Conservation (phyloP, 108 stramenopile species). For the Pseudonitzschia pungens region DNA sequence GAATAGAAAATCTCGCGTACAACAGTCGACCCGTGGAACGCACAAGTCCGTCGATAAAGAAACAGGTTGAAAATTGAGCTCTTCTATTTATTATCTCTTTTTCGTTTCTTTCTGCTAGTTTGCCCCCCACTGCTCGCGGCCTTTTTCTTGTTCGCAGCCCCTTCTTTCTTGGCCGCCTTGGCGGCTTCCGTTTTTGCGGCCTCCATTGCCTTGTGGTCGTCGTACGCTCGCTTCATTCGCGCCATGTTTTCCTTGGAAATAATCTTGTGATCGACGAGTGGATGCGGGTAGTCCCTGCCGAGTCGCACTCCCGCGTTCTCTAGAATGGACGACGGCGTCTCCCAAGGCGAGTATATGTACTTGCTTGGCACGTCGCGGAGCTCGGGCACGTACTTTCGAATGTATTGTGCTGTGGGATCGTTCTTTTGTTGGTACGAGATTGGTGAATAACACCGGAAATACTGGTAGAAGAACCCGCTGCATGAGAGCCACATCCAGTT, state of each 20-base stretch:
- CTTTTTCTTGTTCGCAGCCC: not conserved
- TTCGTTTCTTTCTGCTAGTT: not conserved
- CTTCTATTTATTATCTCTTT: not conserved
- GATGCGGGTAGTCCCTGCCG: constrained; percentile 88
- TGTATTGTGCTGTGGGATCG: constrained; percentile 86
- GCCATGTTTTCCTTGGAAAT: constrained; percentile 90
- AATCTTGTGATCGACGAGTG: constrained; percentile 84
- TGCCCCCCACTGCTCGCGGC: not conserved
- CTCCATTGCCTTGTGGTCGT: constrained; percentile 44
- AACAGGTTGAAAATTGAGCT: too few species aligned
- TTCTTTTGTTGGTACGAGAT: constrained; percentile 90
- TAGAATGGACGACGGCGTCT: constrained; percentile 75
- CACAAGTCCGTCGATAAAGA: too few species aligned
- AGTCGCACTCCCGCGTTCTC: constrained; percentile 66
- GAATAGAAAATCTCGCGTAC: too few species aligned
- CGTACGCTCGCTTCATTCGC: constrained; percentile 89
- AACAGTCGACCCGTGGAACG: too few species aligned
- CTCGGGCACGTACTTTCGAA: constrained; percentile 86
- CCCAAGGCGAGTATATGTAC: constrained; percentile 98
- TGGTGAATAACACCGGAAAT: constrained; percentile 94
- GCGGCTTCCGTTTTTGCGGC: not conserved
- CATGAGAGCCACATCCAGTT: constrained; percentile 97
- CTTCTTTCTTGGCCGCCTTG: constrained; percentile 13
- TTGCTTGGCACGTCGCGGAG: constrained; percentile 80
- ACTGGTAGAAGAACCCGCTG: constrained; percentile 89